Evolutionary conservation across 1,284 basidiomycete genomes (phyloP).

Genomic region (Ceratobasidium papillatum): DNA sequence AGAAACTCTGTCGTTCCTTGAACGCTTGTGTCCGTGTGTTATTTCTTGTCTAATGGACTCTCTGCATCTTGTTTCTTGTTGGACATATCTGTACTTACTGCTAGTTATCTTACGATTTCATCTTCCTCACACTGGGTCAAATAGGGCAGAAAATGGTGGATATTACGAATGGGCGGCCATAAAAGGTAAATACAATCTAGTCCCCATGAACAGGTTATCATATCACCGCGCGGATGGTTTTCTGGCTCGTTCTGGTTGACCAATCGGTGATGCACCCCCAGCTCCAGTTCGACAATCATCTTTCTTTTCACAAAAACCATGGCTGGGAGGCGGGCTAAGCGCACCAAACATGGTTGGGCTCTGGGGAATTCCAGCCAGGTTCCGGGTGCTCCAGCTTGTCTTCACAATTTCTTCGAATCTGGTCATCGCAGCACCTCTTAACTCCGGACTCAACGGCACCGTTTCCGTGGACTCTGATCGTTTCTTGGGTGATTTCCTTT

Average conservation of each 20-base stretch:
- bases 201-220: background rate
- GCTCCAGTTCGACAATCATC: background rate
- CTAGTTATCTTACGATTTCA: background rate
- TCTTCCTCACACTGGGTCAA: background rate
- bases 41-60: background rate
- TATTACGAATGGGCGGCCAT: background rate
- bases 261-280: background rate
- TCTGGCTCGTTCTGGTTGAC: background rate
- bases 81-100: background rate
- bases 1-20: conserved; percentile 23
- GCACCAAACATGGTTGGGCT: conserved; percentile 34
- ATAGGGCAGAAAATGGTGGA: background rate
- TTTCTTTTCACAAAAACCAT: background rate
- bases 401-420: conserved; percentile 27
- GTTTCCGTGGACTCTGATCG: conserved; percentile 9
- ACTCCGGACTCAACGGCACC: conserved; percentile 22
- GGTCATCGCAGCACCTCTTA: conserved; percentile 31
- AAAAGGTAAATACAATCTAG: background rate
- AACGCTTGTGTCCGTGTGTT: background rate
- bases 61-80: background rate
- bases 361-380: conserved; percentile 10
- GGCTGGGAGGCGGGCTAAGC: background rate
- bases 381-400: conserved; percentile 31
- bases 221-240: background rate
- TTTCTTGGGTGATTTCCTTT: background rate